Percentiles rank a stretch among this genome's conserved stretches.
Conservation (phyloP, 176 grass and related monocot genomes). For the Hsuehochloa calcarea region DNA sequence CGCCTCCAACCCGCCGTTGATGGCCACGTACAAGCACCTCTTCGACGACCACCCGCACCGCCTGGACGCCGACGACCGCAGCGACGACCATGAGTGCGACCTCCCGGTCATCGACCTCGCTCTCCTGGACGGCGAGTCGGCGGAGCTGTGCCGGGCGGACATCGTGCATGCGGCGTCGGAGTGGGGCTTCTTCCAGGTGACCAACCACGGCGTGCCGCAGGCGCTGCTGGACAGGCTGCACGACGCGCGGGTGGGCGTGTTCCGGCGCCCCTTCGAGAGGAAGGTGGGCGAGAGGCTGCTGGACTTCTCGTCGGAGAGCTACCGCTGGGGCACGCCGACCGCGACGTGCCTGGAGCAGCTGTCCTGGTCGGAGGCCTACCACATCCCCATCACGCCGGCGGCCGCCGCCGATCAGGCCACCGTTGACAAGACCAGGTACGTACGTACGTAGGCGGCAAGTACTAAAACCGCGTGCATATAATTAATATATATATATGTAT, state of each 20-base stretch:
- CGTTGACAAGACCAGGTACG: conserved; percentile 20
- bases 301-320: conserved; percentile 59
- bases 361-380: conserved; percentile 91
- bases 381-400: conserved; percentile 46
- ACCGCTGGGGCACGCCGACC: conserved; percentile 70
- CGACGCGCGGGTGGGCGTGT: conserved; percentile 57
- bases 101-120: conserved; percentile 53
- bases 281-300: conserved; percentile 47
- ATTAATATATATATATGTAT: no score
- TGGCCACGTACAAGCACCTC: conserved; percentile 57
- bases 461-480: not conserved
- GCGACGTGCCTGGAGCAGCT: conserved; percentile 56
- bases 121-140: not conserved
- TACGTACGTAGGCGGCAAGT: not conserved
- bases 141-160: conserved; percentile 41
- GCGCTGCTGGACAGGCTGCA: conserved; percentile 48
- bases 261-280: conserved; percentile 66
- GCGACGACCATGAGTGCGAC: not conserved
- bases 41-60: conserved; percentile 12
- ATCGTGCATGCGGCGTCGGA: conserved; percentile 57
- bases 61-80: not conserved
- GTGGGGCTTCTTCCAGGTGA: conserved; percentile 94
- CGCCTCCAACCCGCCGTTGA: conserved; percentile 50
- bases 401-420: not conserved
- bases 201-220: conserved; percentile 50